These are phyloP conservation scores for Crithidia bombi DNA, from an alignment of 208 protist genomes.

Conservation along the genomic window DNA sequence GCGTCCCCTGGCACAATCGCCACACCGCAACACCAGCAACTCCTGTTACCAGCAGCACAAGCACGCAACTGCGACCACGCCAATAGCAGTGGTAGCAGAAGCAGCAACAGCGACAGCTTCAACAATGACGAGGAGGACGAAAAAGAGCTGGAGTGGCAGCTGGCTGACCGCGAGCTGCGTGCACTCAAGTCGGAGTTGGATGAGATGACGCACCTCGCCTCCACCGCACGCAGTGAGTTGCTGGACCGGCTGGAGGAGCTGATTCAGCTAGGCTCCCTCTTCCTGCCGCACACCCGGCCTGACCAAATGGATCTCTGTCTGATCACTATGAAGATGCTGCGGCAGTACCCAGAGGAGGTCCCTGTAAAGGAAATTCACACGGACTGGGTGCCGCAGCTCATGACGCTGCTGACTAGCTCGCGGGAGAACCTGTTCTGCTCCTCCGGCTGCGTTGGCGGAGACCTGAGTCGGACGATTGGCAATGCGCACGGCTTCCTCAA, in stretches of 20 bases:
- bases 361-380: slow-evolving; percentile 67
- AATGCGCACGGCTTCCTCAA: slow-evolving; percentile 8
- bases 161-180: slow-evolving; percentile 54
- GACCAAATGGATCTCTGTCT: slow-evolving; percentile 50
- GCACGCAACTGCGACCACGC: not conserved
- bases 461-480: not conserved
- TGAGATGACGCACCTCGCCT: slow-evolving; percentile 54
- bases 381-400: slow-evolving; percentile 62
- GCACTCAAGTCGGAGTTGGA: slow-evolving; percentile 57
- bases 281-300: slow-evolving; percentile 64
- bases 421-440: slow-evolving; percentile 43
- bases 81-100: not conserved
- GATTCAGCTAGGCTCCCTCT: slow-evolving; percentile 41
- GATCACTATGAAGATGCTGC: slow-evolving; percentile 69
- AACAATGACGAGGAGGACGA: slow-evolving; percentile 12
- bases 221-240: slow-evolving; percentile 46
- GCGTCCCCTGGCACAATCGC: not conserved
- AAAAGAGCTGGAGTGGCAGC: slow-evolving; percentile 39
- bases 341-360: slow-evolving; percentile 62
- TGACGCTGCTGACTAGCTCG: slow-evolving; percentile 49
- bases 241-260: slow-evolving; percentile 51
- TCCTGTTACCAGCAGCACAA: slow-evolving; percentile 2
- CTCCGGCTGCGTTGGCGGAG: slow-evolving; percentile 13
- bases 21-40: not conserved
- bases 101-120: not conserved